A percentile compares a stretch with the other conserved stretches of the same genome.
Evolutionary conservation across 345 rosid species (phyloP).

Genomic region (Citrus reticulata): DNA sequence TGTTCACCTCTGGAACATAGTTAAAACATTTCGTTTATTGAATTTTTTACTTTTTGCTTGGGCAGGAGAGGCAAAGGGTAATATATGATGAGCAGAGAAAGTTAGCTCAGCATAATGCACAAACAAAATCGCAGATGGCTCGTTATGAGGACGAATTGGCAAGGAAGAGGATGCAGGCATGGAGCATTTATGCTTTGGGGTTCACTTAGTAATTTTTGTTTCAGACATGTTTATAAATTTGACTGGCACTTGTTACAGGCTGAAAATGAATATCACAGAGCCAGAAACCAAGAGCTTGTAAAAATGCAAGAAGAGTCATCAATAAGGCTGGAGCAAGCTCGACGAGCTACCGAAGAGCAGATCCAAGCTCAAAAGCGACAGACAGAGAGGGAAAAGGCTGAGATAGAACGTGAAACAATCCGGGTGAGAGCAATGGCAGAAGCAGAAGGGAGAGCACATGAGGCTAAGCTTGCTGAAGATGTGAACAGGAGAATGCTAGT

Average conservation of each 20-base stretch:
- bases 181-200: constrained; percentile 8
- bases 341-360: constrained; percentile 92
- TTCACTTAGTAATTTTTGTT: constrained; percentile 6
- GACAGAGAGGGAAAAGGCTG: constrained; percentile 97
- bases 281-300: constrained; percentile 95
- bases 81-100: constrained; percentile 88
- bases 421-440: constrained; percentile 94
- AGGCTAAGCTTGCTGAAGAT: constrained; percentile 92
- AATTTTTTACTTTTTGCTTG: constrained; percentile 10
- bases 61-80: constrained; percentile 86
- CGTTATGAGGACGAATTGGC: constrained; percentile 92
- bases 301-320: constrained; percentile 88
- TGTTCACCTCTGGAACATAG: neutral
- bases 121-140: constrained; percentile 91
- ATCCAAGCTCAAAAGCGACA: constrained; percentile 89
- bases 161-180: constrained; percentile 98
- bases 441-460: constrained; percentile 99
- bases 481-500: constrained; percentile 80
- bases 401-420: constrained; percentile 97
- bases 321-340: constrained; percentile 84
- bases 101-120: constrained; percentile 85
- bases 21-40: neutral
- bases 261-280: constrained; percentile 84
- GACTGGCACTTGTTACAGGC: constrained; percentile 45
- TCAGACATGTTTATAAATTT: constrained; percentile 11